Conservation (phyloP, 2,329 filamentous ascomycete genomes). For the Boeremia exigua region DNA sequence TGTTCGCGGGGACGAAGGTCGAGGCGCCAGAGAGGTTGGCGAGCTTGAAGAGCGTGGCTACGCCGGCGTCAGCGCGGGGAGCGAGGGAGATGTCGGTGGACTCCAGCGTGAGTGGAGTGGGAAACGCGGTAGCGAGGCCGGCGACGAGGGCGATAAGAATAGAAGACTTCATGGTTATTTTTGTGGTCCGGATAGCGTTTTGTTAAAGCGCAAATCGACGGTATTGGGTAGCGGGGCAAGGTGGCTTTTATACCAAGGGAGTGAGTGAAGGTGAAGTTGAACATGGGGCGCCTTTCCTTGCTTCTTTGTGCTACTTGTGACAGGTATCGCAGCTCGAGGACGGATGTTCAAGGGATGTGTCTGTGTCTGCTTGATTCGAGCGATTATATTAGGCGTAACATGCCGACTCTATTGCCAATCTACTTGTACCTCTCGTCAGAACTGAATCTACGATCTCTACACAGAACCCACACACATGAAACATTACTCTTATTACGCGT, state of each 20-base stretch:
- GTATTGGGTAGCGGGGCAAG: neutral
- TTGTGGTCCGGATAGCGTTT: neutral
- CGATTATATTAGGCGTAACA: too few relatives aligned
- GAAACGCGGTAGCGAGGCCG: neutral
- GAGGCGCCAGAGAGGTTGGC: neutral
- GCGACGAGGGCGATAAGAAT: neutral
- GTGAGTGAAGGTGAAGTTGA: too few relatives aligned
- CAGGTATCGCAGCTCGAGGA: too few relatives aligned
- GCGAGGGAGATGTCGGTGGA: neutral
- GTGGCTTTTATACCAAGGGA: neutral
- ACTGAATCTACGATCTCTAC: too few relatives aligned
- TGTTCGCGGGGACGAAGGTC: constrained; percentile 3
- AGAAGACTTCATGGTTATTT: neutral
- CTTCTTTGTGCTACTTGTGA: too few relatives aligned
- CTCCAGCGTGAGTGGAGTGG: neutral
- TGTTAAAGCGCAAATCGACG: neutral
- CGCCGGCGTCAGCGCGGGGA: neutral
- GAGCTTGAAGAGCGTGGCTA: constrained; percentile 12
- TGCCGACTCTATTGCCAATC: too few relatives aligned
- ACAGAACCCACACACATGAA: neutral
- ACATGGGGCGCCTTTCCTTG: too few relatives aligned
- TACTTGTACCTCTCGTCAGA: too few relatives aligned
- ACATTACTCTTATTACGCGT: neutral
- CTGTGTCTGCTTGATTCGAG: too few relatives aligned
- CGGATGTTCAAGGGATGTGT: too few relatives aligned